Conservation (phyloP, 495 filamentous ascomycete species). For the Penicillium turbatum region DNA sequence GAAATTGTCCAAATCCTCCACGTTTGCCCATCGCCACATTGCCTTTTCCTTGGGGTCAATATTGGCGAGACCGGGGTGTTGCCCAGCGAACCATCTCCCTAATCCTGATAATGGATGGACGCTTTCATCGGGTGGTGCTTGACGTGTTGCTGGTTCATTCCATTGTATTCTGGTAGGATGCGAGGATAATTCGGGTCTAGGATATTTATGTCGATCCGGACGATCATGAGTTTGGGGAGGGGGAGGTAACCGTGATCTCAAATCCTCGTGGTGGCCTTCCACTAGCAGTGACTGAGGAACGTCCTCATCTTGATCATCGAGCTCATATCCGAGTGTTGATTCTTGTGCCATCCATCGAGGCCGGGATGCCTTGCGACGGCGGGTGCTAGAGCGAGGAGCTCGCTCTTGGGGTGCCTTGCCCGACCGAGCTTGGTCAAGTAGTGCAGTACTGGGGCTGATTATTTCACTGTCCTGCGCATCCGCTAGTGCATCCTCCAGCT, state of each 20-base stretch:
- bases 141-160: slow-evolving; percentile 60
- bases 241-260: slow-evolving; percentile 34
- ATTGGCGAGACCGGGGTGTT: slow-evolving; percentile 44
- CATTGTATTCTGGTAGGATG: slow-evolving; percentile 57
- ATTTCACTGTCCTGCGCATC: slow-evolving; percentile 59
- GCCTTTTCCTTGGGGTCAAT: slow-evolving; percentile 74
- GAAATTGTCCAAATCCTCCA: slow-evolving; percentile 87
- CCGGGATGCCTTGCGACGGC: slow-evolving; percentile 28
- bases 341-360: slow-evolving; percentile 33
- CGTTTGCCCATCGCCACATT: slow-evolving; percentile 94
- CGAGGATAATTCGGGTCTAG: slow-evolving; percentile 46
- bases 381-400: slow-evolving; percentile 18
- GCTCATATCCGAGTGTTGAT: slow-evolving; percentile 34
- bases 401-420: slow-evolving; percentile 13
- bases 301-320: slow-evolving; percentile 84
- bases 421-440: slow-evolving; percentile 22
- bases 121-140: slow-evolving; percentile 34
- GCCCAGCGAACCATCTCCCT: slow-evolving; percentile 31
- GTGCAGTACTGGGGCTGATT: slow-evolving; percentile 52
- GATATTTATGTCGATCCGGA: slow-evolving; percentile 21
- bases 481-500: slow-evolving; percentile 62
- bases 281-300: slow-evolving; percentile 86
- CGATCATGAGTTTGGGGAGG: slow-evolving; percentile 32
- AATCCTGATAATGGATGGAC: slow-evolving; percentile 16
- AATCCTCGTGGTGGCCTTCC: slow-evolving; percentile 50